These are phyloP conservation scores for Paramecium biaurelia DNA, from an alignment of 73 alveolate genomes.

Conservation along the genomic window DNA sequence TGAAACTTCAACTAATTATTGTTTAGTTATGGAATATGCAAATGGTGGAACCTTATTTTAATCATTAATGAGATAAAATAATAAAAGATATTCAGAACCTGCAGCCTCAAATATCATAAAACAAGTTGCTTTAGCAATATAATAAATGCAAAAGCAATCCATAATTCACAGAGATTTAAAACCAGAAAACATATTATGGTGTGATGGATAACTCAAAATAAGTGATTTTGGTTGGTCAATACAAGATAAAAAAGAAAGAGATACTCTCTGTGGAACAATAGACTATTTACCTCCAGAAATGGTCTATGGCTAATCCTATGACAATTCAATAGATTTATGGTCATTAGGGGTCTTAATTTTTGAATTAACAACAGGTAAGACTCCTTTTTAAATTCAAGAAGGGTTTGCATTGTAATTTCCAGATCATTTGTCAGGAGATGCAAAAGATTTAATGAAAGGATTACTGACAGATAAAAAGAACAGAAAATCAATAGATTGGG, in stretches of 20 bases:
- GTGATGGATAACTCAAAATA: constrained; percentile 66
- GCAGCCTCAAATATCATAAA: constrained; percentile 43
- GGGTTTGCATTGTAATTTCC: constrained; percentile 56
- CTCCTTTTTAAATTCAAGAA: constrained; percentile 50
- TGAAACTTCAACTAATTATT: constrained; percentile 82
- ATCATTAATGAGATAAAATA: neutral
- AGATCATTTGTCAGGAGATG: constrained; percentile 59
- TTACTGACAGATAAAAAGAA: constrained; percentile 24
- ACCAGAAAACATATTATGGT: constrained; percentile 75
- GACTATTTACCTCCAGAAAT: constrained; percentile 99
- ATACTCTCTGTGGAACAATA: constrained; percentile 94
- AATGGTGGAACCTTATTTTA: constrained; percentile 46
- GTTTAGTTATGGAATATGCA: constrained; percentile 79
- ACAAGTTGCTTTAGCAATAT: constrained; percentile 40
- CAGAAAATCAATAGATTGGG: constrained; percentile 58
- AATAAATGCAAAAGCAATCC: constrained; percentile 38
- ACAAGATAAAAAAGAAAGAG: constrained; percentile 59
- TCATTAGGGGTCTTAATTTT: constrained; percentile 92
- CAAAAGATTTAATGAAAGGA: constrained; percentile 51
- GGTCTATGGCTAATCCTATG: constrained; percentile 87
- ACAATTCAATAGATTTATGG: constrained; percentile 94
- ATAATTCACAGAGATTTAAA: constrained; percentile 81
- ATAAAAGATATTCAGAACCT: constrained; percentile 50
- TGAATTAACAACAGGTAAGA: constrained; percentile 91
- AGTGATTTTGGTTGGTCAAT: constrained; percentile 74